Evolutionary conservation across 2,329 filamentous ascomycete genomes (phyloP).

Genomic region (Talaromyces sp.): DNA sequence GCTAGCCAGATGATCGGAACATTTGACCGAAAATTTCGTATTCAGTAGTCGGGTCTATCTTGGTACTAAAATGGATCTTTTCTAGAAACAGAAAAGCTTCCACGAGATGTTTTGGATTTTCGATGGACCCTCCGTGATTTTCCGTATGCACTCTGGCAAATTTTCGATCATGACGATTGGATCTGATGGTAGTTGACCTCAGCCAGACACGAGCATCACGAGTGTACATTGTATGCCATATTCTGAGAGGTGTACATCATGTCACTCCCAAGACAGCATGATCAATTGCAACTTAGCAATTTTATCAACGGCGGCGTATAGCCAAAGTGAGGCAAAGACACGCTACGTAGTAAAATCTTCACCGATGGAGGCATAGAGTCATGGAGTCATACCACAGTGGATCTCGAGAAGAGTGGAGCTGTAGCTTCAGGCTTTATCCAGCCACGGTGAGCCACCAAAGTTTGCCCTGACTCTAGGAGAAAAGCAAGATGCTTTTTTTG

Average conservation of each 20-base stretch:
- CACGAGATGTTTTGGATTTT: neutral
- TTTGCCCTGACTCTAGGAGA: neutral
- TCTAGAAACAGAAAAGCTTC: neutral
- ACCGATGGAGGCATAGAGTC: neutral
- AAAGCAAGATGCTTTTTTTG: too few species aligned
- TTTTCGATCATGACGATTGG: neutral
- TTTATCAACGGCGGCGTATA: neutral
- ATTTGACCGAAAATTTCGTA: neutral
- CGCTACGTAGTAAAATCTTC: neutral
- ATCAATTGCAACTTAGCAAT: neutral
- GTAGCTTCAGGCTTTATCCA: neutral
- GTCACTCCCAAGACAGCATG: neutral
- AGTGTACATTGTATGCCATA: neutral
- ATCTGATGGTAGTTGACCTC: too few species aligned
- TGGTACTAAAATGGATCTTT: neutral
- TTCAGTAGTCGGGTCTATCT: neutral
- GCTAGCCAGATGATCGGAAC: neutral
- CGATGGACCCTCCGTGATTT: neutral
- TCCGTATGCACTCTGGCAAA: neutral
- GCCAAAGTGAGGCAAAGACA: neutral
- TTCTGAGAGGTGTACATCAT: neutral
- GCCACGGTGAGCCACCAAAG: slow-evolving; percentile 1
- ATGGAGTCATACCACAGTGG: neutral
- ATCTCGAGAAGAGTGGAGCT: neutral
- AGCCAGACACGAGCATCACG: neutral